Percentiles rank a stretch among this genome's conserved stretches.
These are phyloP conservation scores for Neoboletus subvelutipes DNA, from an alignment of 768 basidiomycete species.

Conservation along the genomic window DNA sequence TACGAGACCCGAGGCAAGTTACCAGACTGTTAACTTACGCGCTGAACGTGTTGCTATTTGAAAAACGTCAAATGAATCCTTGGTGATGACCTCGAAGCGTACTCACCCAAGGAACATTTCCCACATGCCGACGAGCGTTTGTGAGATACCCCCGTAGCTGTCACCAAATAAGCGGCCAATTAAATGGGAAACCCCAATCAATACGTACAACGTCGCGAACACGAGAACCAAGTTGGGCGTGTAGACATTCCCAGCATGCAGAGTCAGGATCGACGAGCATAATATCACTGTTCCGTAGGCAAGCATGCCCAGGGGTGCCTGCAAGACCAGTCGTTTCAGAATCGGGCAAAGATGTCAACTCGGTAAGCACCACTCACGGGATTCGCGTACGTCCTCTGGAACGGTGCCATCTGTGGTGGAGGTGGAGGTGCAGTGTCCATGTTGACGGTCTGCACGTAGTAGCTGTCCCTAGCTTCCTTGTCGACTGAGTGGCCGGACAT, in stretches of 20 bases:
- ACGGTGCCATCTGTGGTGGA: constrained; percentile 22
- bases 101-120: constrained; percentile 32
- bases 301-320: constrained; percentile 32
- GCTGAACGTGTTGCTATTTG: constrained; percentile 26
- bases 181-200: background rate
- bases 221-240: constrained; percentile 28
- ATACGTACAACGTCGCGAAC: constrained; percentile 28
- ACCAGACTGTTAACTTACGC: constrained; percentile 16
- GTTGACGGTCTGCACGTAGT: constrained; percentile 28
- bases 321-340: background rate
- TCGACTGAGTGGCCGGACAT: constrained; percentile 18
- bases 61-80: constrained; percentile 9
- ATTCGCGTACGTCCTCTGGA: constrained; percentile 29
- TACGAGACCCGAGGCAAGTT: background rate
- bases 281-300: constrained; percentile 31
- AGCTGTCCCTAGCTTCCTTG: constrained; percentile 25
- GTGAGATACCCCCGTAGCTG: constrained; percentile 33
- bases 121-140: constrained; percentile 33
- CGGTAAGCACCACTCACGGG: constrained; percentile 14
- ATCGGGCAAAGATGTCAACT: background rate
- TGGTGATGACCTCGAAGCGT: background rate
- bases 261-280: constrained; percentile 30
- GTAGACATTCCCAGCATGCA: constrained; percentile 18
- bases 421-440: constrained; percentile 16
- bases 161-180: background rate